Conservation (phyloP, 1,284 basidiomycete genomes). For the Trametes sp. region DNA sequence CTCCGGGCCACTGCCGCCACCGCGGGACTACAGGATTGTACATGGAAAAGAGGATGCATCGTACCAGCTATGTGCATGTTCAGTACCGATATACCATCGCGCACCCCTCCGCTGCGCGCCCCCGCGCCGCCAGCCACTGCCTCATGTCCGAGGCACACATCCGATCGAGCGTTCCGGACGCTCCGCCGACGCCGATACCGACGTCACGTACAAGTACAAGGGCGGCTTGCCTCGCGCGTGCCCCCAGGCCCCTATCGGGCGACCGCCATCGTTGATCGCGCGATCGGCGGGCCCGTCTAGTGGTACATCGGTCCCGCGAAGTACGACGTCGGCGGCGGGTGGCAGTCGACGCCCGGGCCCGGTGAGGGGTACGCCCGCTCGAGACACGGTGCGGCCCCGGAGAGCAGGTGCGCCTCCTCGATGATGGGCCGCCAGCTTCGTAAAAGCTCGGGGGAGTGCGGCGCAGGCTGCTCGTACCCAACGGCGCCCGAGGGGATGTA, state of each 20-base stretch:
- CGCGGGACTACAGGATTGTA: conserved; percentile 4
- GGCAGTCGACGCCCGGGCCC: conserved; percentile 3
- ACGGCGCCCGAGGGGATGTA: conserved; percentile 15
- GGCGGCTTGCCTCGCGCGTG: not conserved
- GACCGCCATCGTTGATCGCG: not conserved
- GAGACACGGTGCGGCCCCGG: not conserved
- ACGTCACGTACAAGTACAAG: conserved; percentile 18
- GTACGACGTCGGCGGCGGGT: conserved; percentile 19
- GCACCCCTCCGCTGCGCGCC: not conserved
- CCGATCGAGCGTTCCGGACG: not conserved
- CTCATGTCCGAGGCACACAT: not conserved
- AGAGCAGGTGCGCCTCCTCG: conserved; percentile 17
- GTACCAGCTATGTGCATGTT: conserved; percentile 7
- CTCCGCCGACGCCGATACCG: not conserved
- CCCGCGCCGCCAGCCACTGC: not conserved
- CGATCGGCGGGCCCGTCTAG: conserved; percentile 1
- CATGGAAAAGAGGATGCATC: conserved; percentile 5
- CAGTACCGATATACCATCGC: conserved; percentile 1
- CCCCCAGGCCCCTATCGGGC: not conserved
- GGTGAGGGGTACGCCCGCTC: conserved; percentile 7
- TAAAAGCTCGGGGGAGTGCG: conserved; percentile 12
- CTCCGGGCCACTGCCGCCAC: not conserved
- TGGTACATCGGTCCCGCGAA: conserved; percentile 21
- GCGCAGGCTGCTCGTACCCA: conserved; percentile 1
- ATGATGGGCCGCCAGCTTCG: conserved; percentile 23